Evolutionary conservation across 441 rosid genomes (phyloP).

Genomic region (Euphorbia corollata): DNA sequence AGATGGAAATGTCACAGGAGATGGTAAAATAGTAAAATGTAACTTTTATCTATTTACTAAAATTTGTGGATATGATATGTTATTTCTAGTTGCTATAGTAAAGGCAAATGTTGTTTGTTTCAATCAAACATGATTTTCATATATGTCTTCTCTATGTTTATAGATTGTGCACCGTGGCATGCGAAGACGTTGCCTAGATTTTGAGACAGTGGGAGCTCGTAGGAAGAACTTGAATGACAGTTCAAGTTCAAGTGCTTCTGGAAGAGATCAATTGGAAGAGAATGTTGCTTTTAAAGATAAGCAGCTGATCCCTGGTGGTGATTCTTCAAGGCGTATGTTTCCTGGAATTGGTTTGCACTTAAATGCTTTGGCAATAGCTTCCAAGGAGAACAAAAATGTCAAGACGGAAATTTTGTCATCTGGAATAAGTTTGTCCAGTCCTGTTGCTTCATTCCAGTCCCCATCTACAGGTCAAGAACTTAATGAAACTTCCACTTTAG

Average conservation of each 20-base stretch:
- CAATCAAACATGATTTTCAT: constrained; percentile 4
- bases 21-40: constrained; percentile 32
- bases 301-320: constrained; percentile 35
- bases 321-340: constrained; percentile 44
- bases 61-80: not conserved
- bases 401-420: constrained; percentile 38
- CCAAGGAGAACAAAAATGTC: constrained; percentile 38
- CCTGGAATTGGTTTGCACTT: constrained; percentile 96
- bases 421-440: constrained; percentile 35
- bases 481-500: constrained; percentile 28
- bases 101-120: not conserved
- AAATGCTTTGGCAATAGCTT: constrained; percentile 59
- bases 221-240: constrained; percentile 39
- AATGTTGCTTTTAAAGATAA: constrained; percentile 28
- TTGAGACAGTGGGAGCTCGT: constrained; percentile 57
- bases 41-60: constrained; percentile 6
- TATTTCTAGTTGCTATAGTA: not conserved
- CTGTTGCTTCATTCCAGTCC: constrained; percentile 30
- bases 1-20: constrained; percentile 21
- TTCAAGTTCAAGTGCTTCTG: constrained; percentile 28
- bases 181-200: constrained; percentile 92
- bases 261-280: constrained; percentile 24
- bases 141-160: constrained; percentile 15
- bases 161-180: constrained; percentile 73
- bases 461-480: constrained; percentile 28